Conservation (phyloP, 2,329 filamentous ascomycete species). For the Penicillium paneum region DNA sequence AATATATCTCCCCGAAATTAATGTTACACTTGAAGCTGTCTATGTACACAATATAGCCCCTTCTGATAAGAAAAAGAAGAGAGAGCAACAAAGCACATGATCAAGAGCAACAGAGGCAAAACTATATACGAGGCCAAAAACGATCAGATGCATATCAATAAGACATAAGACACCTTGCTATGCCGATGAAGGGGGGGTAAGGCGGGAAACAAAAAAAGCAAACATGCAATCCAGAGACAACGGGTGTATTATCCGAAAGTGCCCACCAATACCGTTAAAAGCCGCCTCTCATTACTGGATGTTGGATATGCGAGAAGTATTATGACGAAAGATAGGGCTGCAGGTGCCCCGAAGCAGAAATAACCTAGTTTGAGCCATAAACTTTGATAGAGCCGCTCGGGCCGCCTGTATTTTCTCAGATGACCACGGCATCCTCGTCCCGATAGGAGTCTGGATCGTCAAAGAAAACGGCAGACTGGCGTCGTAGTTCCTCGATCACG, state of each 20-base stretch:
- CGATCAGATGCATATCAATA: neutral
- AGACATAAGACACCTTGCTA: slow-evolving; percentile 8
- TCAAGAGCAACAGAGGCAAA: neutral
- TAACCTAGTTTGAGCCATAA: slow-evolving; percentile 10
- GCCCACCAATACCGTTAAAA: slow-evolving; percentile 8
- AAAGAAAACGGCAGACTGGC: slow-evolving; percentile 49
- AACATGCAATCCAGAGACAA: neutral
- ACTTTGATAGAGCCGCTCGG: slow-evolving; percentile 11
- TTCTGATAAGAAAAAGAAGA: neutral
- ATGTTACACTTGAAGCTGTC: neutral
- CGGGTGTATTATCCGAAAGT: neutral
- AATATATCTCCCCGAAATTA: neutral
- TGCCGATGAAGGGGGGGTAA: neutral
- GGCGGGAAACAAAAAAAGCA: neutral
- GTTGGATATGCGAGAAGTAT: slow-evolving; percentile 7
- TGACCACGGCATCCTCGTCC: slow-evolving; percentile 24
- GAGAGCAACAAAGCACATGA: neutral
- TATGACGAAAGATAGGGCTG: slow-evolving; percentile 16
- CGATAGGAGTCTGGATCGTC: slow-evolving; percentile 40
- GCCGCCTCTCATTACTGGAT: slow-evolving; percentile 20
- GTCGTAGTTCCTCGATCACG: slow-evolving; percentile 44
- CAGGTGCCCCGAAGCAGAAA: slow-evolving; percentile 17
- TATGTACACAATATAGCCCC: neutral
- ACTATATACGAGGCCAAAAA: neutral
- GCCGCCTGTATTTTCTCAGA: slow-evolving; percentile 17